Base-by-base conservation (phyloP, 2,329 filamentous ascomycete genomes). In the Aspergillus transmontanensis region DNA sequence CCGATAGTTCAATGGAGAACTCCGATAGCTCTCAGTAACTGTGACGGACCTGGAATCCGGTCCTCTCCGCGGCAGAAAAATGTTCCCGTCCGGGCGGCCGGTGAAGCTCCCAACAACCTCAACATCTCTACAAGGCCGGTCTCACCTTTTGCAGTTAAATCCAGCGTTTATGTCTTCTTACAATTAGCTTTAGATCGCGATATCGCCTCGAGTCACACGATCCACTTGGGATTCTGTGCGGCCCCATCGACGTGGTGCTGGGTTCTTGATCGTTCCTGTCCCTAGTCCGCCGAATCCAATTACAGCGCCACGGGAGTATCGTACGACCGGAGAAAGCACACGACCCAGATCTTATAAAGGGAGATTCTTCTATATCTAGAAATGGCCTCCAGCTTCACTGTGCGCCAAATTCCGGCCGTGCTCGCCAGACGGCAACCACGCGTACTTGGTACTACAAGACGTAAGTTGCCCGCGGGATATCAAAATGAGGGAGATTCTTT, bases 101-200 rank as follows among this genome's bases (percentile, higher is more conserved):
- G 76, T 76, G 74, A 77, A 75, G 72, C 72, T 75, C 73, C 71
- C 73, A 75, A 75, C 72, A 69, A 69, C 71, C 74, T 78, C 75
- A 77, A 78, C 76, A 65, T 70, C 68, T 63, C 68, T 61, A 66
- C 61, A 19, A 36, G n/a, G 32, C 26, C 58, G 59, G 64, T 59
- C 58, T 46, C 59, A 57, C 50, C 34, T 46, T 21, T 50, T 30
- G 36, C 34, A 28, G 39, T 56, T 60, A 45, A 57, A 65, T 32
- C 64, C 68, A 66, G 43, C 62, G 66, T 69, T 28, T 58, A 72
- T 64, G 63, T 51, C 45, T 50, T 65, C 36, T 48, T 66, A 16
- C 63, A 62, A 41, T 62, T 64, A 36, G 58, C 23, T 28, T 41
- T 53, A 32, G 58, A 61, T 57, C 57, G 54, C 59, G 50, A 56